A percentile compares a stretch with the other conserved stretches of the same genome.
phyloP scores from a whole-genome alignment of 768 basidiomycete species.

The Podaxis carcinomalis region DNA sequence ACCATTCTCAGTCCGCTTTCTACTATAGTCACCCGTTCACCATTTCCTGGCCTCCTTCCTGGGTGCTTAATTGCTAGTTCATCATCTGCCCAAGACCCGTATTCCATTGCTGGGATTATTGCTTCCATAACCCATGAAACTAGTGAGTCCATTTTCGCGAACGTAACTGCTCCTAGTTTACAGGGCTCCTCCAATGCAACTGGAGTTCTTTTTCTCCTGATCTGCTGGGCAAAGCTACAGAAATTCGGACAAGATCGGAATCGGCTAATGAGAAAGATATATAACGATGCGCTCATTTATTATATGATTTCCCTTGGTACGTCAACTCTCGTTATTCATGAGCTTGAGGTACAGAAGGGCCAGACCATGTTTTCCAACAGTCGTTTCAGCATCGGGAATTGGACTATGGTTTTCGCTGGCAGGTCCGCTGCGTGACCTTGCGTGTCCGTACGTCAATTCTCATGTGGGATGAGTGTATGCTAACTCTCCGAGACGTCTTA shows the following conservation, averaged over 20 bases:
- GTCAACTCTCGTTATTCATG: not conserved
- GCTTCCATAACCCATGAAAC: not conserved
- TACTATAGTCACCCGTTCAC: not conserved
- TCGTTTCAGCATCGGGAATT: not conserved
- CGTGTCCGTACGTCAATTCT: not conserved
- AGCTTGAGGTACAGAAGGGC: not conserved
- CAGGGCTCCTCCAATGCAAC: not conserved
- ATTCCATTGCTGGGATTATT: not conserved
- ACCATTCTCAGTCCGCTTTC: not conserved
- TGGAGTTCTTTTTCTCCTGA: not conserved
- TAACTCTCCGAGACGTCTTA: not conserved
- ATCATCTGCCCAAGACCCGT: not conserved
- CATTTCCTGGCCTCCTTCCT: not conserved
- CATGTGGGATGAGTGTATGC: not conserved
- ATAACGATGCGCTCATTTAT: slow-evolving; percentile 1
- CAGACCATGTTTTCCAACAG: not conserved
- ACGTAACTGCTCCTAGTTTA: not conserved
- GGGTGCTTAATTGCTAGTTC: not conserved
- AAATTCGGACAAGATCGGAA: not conserved
- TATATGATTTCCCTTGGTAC: not conserved
- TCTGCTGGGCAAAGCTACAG: not conserved
- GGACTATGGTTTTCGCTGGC: not conserved
- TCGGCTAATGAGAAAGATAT: slow-evolving; percentile 1
- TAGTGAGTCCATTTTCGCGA: not conserved
- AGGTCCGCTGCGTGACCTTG: not conserved